phyloP scores from a whole-genome alignment of 176 grass and related monocot species.

The Calamus simplicifolius region DNA sequence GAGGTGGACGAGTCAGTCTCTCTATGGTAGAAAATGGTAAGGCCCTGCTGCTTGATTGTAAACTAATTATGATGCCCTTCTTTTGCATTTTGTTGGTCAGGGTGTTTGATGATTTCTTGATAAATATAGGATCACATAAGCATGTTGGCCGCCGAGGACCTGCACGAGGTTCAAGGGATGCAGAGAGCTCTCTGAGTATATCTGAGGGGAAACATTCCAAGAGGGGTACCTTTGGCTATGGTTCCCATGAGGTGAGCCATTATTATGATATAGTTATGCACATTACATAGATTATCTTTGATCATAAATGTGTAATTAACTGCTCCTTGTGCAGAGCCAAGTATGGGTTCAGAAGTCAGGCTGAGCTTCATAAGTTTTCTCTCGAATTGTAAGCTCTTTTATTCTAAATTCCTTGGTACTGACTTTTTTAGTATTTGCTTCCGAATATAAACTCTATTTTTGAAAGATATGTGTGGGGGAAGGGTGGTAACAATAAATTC shows the following conservation, averaged over 20 bases:
- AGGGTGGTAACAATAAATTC: no score
- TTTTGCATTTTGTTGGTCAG: slow-evolving; percentile 1
- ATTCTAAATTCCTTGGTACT: no score
- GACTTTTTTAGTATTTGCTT: no score
- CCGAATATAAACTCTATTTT: no score
- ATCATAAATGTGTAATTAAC: no score
- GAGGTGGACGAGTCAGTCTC: slow-evolving; percentile 29
- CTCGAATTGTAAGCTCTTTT: slow-evolving; percentile 30
- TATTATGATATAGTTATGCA: background rate
- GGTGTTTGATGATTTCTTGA: background rate
- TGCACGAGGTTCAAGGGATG: slow-evolving; percentile 59
- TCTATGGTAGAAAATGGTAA: slow-evolving; percentile 68
- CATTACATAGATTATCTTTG: no score
- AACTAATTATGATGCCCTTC: background rate
- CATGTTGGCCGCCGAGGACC: slow-evolving; percentile 57
- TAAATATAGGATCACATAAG: slow-evolving; percentile 60
- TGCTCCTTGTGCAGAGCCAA: slow-evolving; percentile 57
- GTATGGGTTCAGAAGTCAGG: slow-evolving; percentile 99
- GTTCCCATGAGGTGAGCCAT: slow-evolving; percentile 71
- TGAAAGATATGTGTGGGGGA: no score
- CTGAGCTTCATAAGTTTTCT: slow-evolving; percentile 54
- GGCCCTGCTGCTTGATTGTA: slow-evolving; percentile 1
- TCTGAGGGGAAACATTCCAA: slow-evolving; percentile 80
- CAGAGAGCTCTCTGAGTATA: slow-evolving; percentile 40
- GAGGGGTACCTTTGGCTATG: slow-evolving; percentile 53